Evolutionary conservation across 345 rosid genomes (phyloP), one percentile per base, ranked within the genome.

Genomic region (Eucalyptus cloeziana): DNA sequence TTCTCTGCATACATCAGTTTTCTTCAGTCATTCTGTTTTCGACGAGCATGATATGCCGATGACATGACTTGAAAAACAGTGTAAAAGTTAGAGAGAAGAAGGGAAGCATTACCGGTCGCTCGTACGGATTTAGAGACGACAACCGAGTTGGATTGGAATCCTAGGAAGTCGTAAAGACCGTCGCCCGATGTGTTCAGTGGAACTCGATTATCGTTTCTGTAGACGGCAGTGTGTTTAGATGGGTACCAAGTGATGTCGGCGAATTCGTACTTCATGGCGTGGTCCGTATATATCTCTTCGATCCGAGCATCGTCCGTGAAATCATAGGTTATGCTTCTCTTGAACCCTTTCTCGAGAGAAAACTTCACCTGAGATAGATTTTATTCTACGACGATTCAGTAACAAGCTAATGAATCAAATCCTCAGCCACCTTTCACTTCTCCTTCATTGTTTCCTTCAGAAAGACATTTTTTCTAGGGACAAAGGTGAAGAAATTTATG

Each of bases 181-280:
- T 94, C 90, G 4, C 98, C 99, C 27, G 93, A 81, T 1, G 91
- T 58, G 50, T 92, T 87, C 31, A 92, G 56, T 5, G 99, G 94
- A 90, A 93, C 94, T 88, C 98, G 93, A 88, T 45, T 47, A 83
- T 97, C 99, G 86, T 95, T 94, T 89, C 98, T 93, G 89, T 96
- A 97, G 19, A 95, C 99, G 8, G 98, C 98, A 2, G 93, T 94
- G 19, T 87, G 91, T 87, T 88, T 94, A 10, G 99, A 97, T 43
- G 99, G 98, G 83, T 97, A 96, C 99, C 99, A 96, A 10, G 96
- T 92, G 50, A 96, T 94, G 86, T 96, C 99, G 37, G 94, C 99
- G 67, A 97, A 96, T 87, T 96, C 99, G 81, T 92, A 91, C 62
- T 91, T 90, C 90, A 89, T 95, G 3, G 95, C 99, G 89, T 97